phyloP scores from a whole-genome alignment of 129 eudicot genomes.

The Tanacetum coccineum region DNA sequence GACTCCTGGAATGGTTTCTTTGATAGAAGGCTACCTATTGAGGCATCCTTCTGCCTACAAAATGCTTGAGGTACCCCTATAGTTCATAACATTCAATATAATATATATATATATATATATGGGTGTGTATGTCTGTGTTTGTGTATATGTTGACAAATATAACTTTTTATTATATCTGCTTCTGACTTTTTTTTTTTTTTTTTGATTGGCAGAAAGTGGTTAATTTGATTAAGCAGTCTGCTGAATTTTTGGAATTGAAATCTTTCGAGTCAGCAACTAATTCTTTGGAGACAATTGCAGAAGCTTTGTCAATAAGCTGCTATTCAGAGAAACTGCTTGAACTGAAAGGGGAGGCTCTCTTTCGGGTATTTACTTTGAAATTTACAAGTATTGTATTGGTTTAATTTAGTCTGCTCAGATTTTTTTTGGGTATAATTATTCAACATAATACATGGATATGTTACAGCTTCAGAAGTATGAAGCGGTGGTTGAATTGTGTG shows the following conservation, averaged over 20 bases:
- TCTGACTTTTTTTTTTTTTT: conserved; percentile 37
- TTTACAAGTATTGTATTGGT: neutral
- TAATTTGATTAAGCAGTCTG: conserved; percentile 34
- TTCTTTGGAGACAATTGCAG: conserved; percentile 49
- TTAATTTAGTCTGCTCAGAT: too few species aligned
- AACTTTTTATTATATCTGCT: neutral
- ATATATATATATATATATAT: too few species aligned
- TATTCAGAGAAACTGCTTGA: conserved; percentile 76
- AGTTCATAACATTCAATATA: too few species aligned
- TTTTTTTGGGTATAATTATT: too few species aligned
- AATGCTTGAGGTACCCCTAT: too few species aligned
- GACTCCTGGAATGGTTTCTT: too few species aligned
- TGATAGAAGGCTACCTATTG: too few species aligned
- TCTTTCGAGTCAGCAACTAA: conserved; percentile 49
- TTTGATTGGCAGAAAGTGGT: conserved; percentile 56
- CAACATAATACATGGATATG: conserved; percentile 10
- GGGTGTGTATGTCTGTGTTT: neutral
- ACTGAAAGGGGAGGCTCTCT: conserved; percentile 79
- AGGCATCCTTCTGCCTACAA: too few species aligned
- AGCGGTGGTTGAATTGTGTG: conserved; percentile 57
- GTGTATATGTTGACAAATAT: neutral
- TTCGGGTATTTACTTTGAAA: conserved; percentile 43
- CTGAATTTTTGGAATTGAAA: conserved; percentile 54
- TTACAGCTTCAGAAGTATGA: conserved; percentile 66
- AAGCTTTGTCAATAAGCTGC: conserved; percentile 59